Evolutionary conservation across 1,139 yeast genomes (phyloP).

Genomic region (Ogataea hybrid): DNA sequence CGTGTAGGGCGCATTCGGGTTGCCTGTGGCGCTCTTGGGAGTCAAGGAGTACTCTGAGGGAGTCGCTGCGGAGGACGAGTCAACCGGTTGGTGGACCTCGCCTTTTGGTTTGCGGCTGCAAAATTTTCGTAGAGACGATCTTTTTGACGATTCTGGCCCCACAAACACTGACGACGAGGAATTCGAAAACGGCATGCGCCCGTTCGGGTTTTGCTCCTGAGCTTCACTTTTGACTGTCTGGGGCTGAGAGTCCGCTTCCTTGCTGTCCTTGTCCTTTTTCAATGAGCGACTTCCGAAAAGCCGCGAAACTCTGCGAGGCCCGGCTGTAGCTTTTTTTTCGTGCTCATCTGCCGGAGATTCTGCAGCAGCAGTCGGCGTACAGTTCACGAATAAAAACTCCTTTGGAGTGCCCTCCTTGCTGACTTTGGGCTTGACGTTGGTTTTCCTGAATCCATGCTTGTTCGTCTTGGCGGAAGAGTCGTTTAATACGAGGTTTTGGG

Average conservation of each 20-base stretch:
- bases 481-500: constrained; percentile 21
- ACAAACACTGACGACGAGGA: constrained; percentile 3
- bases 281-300: constrained; percentile 22
- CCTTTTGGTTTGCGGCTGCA: constrained; percentile 16
- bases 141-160: constrained; percentile 10
- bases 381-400: constrained; percentile 30
- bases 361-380: constrained; percentile 21
- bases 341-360: constrained; percentile 11
- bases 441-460: constrained; percentile 26
- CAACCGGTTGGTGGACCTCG: constrained; percentile 6
- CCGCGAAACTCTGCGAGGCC: constrained; percentile 23
- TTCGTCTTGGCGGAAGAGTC: constrained; percentile 20
- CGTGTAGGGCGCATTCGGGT: constrained; percentile 13
- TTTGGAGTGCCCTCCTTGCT: constrained; percentile 29
- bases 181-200: constrained; percentile 3
- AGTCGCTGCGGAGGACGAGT: constrained; percentile 1
- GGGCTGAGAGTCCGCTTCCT: neutral
- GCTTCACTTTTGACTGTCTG: neutral
- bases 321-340: constrained; percentile 11
- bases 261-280: constrained; percentile 12
- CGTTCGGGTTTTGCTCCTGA: constrained; percentile 2
- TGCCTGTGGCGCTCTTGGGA: constrained; percentile 4
- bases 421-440: constrained; percentile 28
- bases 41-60: constrained; percentile 8
- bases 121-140: constrained; percentile 13